Percentiles rank a stretch among this genome's conserved stretches.
Conservation (phyloP, 129 eudicot genomes). For the Glebionis coronaria region DNA sequence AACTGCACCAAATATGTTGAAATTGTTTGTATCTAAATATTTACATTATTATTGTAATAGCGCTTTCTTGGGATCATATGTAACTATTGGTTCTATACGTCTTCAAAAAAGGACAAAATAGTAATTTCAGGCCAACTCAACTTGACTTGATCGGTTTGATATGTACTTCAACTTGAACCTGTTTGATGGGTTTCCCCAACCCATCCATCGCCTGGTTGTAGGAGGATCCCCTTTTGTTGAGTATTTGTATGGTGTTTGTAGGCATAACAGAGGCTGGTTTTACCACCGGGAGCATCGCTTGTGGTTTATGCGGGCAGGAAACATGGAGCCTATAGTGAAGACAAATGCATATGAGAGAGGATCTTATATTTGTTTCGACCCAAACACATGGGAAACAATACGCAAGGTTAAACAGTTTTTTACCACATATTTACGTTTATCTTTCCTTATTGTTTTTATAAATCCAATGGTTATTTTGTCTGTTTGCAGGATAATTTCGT, state of each 20-base stretch:
- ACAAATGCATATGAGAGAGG: constrained; percentile 75
- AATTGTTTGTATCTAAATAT: too few species aligned
- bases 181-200: too few species aligned
- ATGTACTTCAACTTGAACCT: too few species aligned
- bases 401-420: constrained; percentile 50
- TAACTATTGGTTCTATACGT: too few species aligned
- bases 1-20: too few species aligned
- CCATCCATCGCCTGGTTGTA: neutral
- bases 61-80: too few species aligned
- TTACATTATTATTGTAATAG: too few species aligned
- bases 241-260: constrained; percentile 22
- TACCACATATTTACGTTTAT: neutral
- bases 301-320: constrained; percentile 68
- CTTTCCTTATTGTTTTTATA: neutral
- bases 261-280: constrained; percentile 82
- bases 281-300: constrained; percentile 68
- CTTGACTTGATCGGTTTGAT: too few species aligned
- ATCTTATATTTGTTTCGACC: constrained; percentile 79
- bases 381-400: constrained; percentile 88
- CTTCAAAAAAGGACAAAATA: too few species aligned
- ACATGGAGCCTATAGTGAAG: constrained; percentile 76
- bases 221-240: too few species aligned
- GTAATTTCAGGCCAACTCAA: too few species aligned
- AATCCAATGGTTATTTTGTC: neutral
- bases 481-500: constrained; percentile 83